Percentiles rank a stretch among this genome's conserved stretches.
These are phyloP conservation scores for Vachellia collinsii DNA, from an alignment of 306 rosid species.

Conservation along the genomic window DNA sequence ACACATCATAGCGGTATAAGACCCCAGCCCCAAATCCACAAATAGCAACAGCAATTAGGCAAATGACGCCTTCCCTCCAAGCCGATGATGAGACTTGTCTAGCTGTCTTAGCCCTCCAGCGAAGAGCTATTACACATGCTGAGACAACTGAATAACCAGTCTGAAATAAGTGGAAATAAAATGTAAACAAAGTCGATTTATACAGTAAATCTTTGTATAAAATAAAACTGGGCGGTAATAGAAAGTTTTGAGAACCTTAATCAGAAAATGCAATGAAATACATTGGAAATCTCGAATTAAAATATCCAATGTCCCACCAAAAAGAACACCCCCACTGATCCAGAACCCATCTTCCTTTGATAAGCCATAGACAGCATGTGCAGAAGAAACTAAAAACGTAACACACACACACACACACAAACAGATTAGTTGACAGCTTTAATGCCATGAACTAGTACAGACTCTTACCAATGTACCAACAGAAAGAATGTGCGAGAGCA, in stretches of 20 bases:
- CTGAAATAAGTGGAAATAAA: constrained; percentile 56
- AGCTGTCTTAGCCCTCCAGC: constrained; percentile 71
- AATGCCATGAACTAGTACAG: constrained; percentile 17
- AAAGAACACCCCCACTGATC: constrained; percentile 19
- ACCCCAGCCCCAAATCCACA: constrained; percentile 84
- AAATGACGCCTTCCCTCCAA: constrained; percentile 78
- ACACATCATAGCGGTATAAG: constrained; percentile 55
- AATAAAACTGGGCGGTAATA: not conserved
- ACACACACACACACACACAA: not conserved
- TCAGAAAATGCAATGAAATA: not conserved
- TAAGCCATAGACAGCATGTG: not conserved
- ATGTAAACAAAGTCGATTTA: constrained; percentile 24
- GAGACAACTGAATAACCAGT: constrained; percentile 98
- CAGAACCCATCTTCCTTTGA: constrained; percentile 12
- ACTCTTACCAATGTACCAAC: constrained; percentile 93
- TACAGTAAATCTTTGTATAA: constrained; percentile 12
- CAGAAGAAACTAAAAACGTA: not conserved
- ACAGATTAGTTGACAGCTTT: constrained; percentile 23
- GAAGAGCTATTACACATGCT: constrained; percentile 89
- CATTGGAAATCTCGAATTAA: constrained; percentile 6
- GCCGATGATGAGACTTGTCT: constrained; percentile 58
- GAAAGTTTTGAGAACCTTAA: not conserved
- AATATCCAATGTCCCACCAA: not conserved
- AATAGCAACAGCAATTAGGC: constrained; percentile 65
- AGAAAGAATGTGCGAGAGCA: constrained; percentile 89